Conservation (phyloP, 2,329 filamentous ascomycete species). For the Paracoccidioides brasiliensis region DNA sequence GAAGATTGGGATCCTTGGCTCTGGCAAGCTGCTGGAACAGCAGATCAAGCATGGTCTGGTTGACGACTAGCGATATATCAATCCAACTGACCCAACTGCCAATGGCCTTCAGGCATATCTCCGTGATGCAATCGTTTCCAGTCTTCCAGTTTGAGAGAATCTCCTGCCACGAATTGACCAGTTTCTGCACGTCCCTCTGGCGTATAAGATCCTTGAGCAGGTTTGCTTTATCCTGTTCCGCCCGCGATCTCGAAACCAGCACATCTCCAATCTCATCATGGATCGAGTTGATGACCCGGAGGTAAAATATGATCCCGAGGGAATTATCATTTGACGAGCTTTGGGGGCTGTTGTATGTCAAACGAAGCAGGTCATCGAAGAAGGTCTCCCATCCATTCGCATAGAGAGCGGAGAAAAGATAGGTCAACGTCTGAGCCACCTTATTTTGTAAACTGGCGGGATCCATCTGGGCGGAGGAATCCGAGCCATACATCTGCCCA, state of each 20-base stretch:
- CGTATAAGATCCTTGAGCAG: conserved; percentile 85
- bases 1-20: conserved; percentile 44
- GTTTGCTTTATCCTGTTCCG: conserved; percentile 73
- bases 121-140: conserved; percentile 58
- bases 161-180: conserved; percentile 83
- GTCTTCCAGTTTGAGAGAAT: conserved; percentile 66
- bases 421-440: conserved; percentile 87
- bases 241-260: conserved; percentile 62
- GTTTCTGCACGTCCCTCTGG: conserved; percentile 73
- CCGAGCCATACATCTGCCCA: conserved; percentile 56
- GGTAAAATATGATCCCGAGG: conserved; percentile 68
- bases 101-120: conserved; percentile 81
- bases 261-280: conserved; percentile 97
- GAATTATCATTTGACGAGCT: conserved; percentile 54
- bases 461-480: conserved; percentile 46
- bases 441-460: conserved; percentile 81
- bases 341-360: conserved; percentile 51
- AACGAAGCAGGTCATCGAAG: conserved; percentile 72
- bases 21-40: conserved; percentile 81
- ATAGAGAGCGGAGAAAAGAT: conserved; percentile 81
- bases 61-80: conserved; percentile 86
- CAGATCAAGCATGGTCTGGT: conserved; percentile 70
- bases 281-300: conserved; percentile 75
- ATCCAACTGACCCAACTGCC: conserved; percentile 99
- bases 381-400: conserved; percentile 76